phyloP scores from a whole-genome alignment of 2,329 filamentous ascomycete species.

The Paramyrothecium sp. region DNA sequence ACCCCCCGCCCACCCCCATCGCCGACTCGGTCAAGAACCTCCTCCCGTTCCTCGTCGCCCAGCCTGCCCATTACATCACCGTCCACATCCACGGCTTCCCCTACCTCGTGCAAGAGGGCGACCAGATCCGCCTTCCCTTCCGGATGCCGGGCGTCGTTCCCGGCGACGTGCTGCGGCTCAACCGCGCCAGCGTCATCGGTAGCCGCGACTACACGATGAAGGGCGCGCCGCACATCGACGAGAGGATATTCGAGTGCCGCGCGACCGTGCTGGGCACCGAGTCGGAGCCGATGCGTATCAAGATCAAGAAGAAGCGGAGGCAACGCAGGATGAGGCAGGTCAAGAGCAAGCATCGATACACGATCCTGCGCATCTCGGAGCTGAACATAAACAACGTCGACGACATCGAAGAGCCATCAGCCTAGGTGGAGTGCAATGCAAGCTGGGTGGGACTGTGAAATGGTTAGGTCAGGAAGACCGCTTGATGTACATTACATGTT shows the following conservation, averaged over 20 bases:
- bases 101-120: conserved; percentile 76
- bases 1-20: conserved; percentile 36
- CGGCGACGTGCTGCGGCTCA: conserved; percentile 84
- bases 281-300: conserved; percentile 72
- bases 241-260: conserved; percentile 79
- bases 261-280: conserved; percentile 84
- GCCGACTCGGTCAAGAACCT: conserved; percentile 57
- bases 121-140: conserved; percentile 75
- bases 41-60: conserved; percentile 69
- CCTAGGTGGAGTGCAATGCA: conserved; percentile 6
- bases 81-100: conserved; percentile 76
- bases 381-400: conserved; percentile 59
- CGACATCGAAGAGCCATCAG: conserved; percentile 30
- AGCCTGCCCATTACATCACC: conserved; percentile 76
- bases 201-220: conserved; percentile 89
- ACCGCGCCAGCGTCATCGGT: conserved; percentile 79
- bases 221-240: conserved; percentile 78
- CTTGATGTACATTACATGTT: neutral
- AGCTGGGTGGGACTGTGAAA: neutral
- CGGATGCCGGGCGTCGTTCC: conserved; percentile 72
- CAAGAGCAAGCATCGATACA: conserved; percentile 88
- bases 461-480: neutral
- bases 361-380: conserved; percentile 81
- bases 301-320: conserved; percentile 79
- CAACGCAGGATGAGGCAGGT: conserved; percentile 72